Percentiles rank a stretch among this genome's conserved stretches.
Evolutionary conservation across 83 land plant species (phyloP).

Genomic region (Picea abies): DNA sequence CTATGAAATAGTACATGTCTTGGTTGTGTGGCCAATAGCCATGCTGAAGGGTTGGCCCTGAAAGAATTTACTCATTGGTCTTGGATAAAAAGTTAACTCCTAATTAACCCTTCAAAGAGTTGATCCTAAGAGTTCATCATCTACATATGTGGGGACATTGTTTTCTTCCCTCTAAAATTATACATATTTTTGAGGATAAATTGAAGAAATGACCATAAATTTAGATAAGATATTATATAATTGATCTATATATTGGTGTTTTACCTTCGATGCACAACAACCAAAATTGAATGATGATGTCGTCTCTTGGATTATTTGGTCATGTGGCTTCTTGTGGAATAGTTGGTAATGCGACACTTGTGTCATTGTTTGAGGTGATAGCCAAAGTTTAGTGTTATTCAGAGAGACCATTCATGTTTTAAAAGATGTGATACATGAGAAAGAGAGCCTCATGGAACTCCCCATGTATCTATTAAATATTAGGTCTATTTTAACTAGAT

Average conservation of each 20-base stretch:
- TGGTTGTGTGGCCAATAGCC: background rate
- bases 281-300: background rate
- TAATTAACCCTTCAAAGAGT: background rate
- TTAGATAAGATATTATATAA: background rate
- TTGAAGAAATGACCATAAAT: background rate
- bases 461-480: conserved; percentile 45
- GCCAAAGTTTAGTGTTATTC: conserved; percentile 37
- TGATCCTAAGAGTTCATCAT: too few relatives aligned
- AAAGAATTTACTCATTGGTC: too few relatives aligned
- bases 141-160: background rate
- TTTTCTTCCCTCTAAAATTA: background rate
- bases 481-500: conserved; percentile 48
- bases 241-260: too few relatives aligned
- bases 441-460: conserved; percentile 53
- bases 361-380: conserved; percentile 52
- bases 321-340: conserved; percentile 18
- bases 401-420: conserved; percentile 33
- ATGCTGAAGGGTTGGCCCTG: too few relatives aligned
- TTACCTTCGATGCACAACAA: background rate
- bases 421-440: conserved; percentile 56
- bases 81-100: background rate
- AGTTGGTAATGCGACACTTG: conserved; percentile 34
- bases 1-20: background rate
- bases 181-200: background rate
- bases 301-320: background rate